Percentiles rank a stretch among this genome's conserved stretches.
These are phyloP conservation scores for Eimeria tenella DNA, from an alignment of 169 alveolate species.

Conservation along the genomic window DNA sequence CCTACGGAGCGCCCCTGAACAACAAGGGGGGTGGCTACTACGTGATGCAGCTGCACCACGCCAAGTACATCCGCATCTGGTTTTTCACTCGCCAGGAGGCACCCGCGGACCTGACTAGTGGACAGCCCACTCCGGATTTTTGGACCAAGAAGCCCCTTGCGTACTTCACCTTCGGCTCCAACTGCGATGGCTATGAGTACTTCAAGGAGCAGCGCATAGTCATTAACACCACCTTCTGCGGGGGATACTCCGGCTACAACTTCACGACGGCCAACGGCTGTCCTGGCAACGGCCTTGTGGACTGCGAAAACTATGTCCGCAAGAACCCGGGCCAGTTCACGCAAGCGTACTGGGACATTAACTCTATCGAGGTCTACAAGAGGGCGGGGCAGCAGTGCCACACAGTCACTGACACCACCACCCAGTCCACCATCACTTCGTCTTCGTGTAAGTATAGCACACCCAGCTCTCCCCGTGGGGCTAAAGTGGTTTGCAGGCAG, in stretches of 20 bases:
- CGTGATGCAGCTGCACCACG: constrained; percentile 65
- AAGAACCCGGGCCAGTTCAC: constrained; percentile 37
- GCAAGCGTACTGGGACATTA: constrained; percentile 67
- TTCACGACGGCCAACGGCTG: constrained; percentile 36
- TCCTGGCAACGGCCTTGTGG: constrained; percentile 43
- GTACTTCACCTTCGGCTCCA: constrained; percentile 13
- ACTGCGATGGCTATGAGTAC: constrained; percentile 25
- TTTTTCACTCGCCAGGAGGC: constrained; percentile 48
- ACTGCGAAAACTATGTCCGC: constrained; percentile 46
- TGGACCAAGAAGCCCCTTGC: constrained; percentile 67
- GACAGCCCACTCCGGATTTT: constrained; percentile 40
- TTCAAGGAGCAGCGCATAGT: constrained; percentile 48
- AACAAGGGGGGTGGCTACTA: constrained; percentile 58
- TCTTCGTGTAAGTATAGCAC: neutral
- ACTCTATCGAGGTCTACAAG: constrained; percentile 31
- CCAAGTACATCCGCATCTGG: constrained; percentile 49
- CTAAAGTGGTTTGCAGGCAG: neutral
- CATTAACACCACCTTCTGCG: constrained; percentile 62
- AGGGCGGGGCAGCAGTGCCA: neutral
- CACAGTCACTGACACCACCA: neutral
- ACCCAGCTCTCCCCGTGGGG: neutral
- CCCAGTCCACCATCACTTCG: neutral
- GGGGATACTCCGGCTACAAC: constrained; percentile 53
- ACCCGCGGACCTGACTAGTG: constrained; percentile 57
- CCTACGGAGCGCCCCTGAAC: constrained; percentile 57